Conservation (phyloP, 2,329 filamentous ascomycete species). For the Diaporthe sp. region DNA sequence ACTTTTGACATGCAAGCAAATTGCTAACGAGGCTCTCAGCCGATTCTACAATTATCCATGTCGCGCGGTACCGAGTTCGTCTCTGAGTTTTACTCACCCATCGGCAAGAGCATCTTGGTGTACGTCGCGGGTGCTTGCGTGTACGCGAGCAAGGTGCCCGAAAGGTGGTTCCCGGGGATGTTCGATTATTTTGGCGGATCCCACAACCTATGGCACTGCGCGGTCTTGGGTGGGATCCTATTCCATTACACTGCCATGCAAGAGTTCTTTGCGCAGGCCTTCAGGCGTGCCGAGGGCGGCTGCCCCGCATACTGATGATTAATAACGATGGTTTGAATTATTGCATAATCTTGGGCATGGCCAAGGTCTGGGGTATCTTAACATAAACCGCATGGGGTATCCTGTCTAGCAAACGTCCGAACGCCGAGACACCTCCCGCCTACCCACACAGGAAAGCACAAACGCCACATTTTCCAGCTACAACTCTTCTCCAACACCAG, state of each 20-base stretch:
- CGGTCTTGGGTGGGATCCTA: constrained; percentile 94
- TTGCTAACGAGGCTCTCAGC: constrained; percentile 51
- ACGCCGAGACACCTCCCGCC: background rate
- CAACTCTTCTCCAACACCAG: background rate
- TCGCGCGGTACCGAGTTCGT: constrained; percentile 86
- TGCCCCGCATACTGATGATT: constrained; percentile 64
- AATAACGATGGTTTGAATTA: constrained; percentile 5
- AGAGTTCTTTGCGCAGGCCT: constrained; percentile 87
- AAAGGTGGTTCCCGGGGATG: constrained; percentile 91
- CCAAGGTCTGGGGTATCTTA: constrained; percentile 37
- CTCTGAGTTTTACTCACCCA: constrained; percentile 89
- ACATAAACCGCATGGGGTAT: constrained; percentile 33
- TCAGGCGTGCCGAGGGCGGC: constrained; percentile 74
- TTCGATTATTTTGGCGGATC: constrained; percentile 97
- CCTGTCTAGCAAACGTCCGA: constrained; percentile 23
- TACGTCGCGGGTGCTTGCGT: constrained; percentile 88
- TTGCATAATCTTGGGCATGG: constrained; percentile 20
- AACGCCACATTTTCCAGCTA: background rate
- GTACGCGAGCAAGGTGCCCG: constrained; percentile 93
- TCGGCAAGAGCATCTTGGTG: constrained; percentile 87
- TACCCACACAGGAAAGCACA: background rate
- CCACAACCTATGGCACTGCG: constrained; percentile 98
- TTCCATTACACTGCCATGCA: constrained; percentile 98
- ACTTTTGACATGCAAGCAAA: background rate
- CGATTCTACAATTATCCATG: constrained; percentile 84